Evolutionary conservation across 768 basidiomycete species (phyloP), one percentile per base, ranked within the genome.

Genomic region (Mycena rosella): DNA sequence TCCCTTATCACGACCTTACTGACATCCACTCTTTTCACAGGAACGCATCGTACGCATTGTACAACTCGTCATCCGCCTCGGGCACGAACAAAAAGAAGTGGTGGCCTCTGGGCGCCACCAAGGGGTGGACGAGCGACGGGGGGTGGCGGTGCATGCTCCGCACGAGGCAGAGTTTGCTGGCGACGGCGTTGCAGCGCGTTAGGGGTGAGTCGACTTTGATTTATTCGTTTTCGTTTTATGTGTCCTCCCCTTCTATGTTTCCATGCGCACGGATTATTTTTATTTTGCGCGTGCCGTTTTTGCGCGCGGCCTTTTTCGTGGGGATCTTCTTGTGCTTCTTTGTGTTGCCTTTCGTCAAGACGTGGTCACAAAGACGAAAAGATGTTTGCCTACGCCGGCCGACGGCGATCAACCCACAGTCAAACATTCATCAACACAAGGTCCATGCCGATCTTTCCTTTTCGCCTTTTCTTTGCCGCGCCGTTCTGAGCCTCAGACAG

Each of bases 361-460:
- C 22, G 32, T 59, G 26, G 57, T 58, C 57, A 32, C 27, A 11
- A 14, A 52, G 27, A 52, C 38, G 38, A 34, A 40, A 40, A n/a
- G 38, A 40, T 32, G 51, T 52, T 30, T 32, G 30, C 29, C 51
- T 2, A 52, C 29, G 51, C 27, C 29, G 51, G 29, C 51, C 48
- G 48, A 51, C 48, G 51, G 51, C 32, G 51, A 52, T 52, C 51
- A 52, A 52, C 32, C 30, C 27, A 20, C 30, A 13, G 51, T 29
- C 51, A 26, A 32, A 32, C 32, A 34, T 34, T 34, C 32, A 34
- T 34, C 32, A 34, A 34, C 32, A 34, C 32, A 6, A 34, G 32
- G 32, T 34, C 32, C 32, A 34, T 13, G 13, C 32, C 32, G 7
- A 34, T 34, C 32, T 34, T 34, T 34, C 32, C 32, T 34, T 34